Evolutionary conservation across 108 stramenopile genomes (phyloP), one percentile per base, ranked within the genome.

Genomic region (Epithemia pelagica): DNA sequence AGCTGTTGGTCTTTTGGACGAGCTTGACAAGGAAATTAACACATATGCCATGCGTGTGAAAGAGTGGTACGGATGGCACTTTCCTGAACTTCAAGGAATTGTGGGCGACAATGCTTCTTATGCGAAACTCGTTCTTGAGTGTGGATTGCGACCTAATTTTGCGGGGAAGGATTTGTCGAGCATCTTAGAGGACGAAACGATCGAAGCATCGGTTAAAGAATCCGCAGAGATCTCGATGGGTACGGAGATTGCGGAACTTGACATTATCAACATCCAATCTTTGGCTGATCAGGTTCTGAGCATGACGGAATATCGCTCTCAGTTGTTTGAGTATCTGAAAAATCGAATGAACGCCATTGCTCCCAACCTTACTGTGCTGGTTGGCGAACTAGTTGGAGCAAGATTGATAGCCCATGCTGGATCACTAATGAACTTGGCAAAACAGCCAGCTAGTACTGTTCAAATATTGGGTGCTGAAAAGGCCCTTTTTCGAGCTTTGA

Each of bases 21-120:
- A 99, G 70, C 81, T 99, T 30, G 99, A 99, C 78, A 99, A 99
- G 88, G 99, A 99, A 84, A 98, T 99, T 79, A 99, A 99, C 76
- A 99, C 96, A 5, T 99, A 99, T 76, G 99, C 99, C 59, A 99
- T 99, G 99, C 78, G 99, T 57, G 98, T 99, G 22, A 92, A 95
- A 76, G 99, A 99, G 83, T 99, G 99, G 99, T 99, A 98, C 80
- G 97, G 98, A 56, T 99, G 98, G 98, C 99, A 99, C 83, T 99
- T 99, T 80, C 99, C 99, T 29, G 99, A 96, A 70, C 75, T 97
- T 53, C 92, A 87, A 60, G 95, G 91, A 65, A 90, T 99, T 32
- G 75, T 97, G 51, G 92, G 91, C 58, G 98, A 99, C 77, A 99
- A 99, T 79, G 82, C 96, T 46, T 88, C 92, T 28, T 99, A 99